A percentile compares a stretch with the other conserved stretches of the same genome.
Evolutionary conservation across 139 green algal species (phyloP).

Genomic region (Klebsormidium nitens): DNA sequence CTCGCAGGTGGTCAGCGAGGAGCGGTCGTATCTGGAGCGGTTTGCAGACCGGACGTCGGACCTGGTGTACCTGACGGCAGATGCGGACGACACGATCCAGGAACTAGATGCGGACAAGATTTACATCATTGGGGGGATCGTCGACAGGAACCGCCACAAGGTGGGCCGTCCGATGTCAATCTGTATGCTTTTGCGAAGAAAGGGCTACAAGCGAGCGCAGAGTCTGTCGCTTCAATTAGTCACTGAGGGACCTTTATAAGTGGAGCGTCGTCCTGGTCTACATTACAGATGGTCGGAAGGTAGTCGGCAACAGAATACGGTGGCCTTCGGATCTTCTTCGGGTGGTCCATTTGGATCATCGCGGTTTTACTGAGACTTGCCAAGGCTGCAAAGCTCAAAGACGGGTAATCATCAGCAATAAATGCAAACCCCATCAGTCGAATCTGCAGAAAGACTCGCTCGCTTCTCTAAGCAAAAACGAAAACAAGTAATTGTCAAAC

Average conservation of each 20-base stretch:
- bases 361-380: too few relatives aligned
- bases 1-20: background rate
- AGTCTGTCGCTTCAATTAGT: background rate
- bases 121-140: constrained; percentile 70
- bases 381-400: too few relatives aligned
- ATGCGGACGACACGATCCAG: constrained; percentile 48
- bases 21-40: constrained; percentile 25
- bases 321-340: background rate
- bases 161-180: background rate
- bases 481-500: background rate
- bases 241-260: background rate
- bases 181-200: background rate
- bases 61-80: constrained; percentile 64
- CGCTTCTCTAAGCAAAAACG: too few relatives aligned
- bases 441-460: background rate
- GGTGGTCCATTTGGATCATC: background rate
- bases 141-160: constrained; percentile 51
- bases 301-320: background rate
- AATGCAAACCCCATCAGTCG: too few relatives aligned
- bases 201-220: background rate
- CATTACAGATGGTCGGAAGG: background rate
- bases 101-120: constrained; percentile 47
- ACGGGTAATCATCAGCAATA: too few relatives aligned
- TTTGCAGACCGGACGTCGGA: constrained; percentile 17
- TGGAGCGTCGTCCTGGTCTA: background rate